A percentile compares a stretch with the other conserved stretches of the same genome.
These are phyloP conservation scores for Dryas drummondii DNA, from an alignment of 306 rosid species.

Conservation along the genomic window DNA sequence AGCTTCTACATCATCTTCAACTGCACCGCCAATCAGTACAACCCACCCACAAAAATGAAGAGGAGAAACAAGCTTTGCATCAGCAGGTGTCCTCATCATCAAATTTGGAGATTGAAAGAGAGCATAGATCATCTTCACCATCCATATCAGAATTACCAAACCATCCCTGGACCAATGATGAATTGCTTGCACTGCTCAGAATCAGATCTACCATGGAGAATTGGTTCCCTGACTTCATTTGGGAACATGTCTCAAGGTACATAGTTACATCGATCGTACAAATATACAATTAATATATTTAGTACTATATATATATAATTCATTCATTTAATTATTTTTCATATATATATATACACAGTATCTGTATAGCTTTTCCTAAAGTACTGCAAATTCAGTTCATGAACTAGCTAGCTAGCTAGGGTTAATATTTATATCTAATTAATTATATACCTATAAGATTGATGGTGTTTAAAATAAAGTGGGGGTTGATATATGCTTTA, in stretches of 20 bases:
- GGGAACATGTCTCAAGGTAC: constrained; percentile 94
- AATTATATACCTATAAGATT: neutral
- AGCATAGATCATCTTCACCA: constrained; percentile 8
- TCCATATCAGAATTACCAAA: constrained; percentile 2
- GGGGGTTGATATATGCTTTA: neutral
- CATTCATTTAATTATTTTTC: neutral
- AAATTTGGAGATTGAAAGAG: constrained; percentile 38
- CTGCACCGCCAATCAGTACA: constrained; percentile 30
- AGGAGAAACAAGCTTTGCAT: constrained; percentile 17
- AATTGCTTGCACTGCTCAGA: constrained; percentile 67
- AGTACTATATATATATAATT: too few relatives aligned
- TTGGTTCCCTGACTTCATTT: constrained; percentile 73
- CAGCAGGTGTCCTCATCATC: neutral
- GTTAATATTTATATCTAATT: neutral
- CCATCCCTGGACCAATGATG: constrained; percentile 66
- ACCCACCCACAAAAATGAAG: constrained; percentile 22
- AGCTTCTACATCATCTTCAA: constrained; percentile 33
- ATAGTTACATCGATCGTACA: too few relatives aligned
- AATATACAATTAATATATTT: too few relatives aligned
- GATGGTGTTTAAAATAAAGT: neutral
- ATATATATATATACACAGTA: too few relatives aligned
- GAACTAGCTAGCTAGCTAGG: neutral
- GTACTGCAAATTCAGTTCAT: neutral
- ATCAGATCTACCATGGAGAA: constrained; percentile 79
- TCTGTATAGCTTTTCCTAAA: too few relatives aligned